Evolutionary conservation across 352 stramenopile genomes (phyloP).

Genomic region (Pythium diclinum): DNA sequence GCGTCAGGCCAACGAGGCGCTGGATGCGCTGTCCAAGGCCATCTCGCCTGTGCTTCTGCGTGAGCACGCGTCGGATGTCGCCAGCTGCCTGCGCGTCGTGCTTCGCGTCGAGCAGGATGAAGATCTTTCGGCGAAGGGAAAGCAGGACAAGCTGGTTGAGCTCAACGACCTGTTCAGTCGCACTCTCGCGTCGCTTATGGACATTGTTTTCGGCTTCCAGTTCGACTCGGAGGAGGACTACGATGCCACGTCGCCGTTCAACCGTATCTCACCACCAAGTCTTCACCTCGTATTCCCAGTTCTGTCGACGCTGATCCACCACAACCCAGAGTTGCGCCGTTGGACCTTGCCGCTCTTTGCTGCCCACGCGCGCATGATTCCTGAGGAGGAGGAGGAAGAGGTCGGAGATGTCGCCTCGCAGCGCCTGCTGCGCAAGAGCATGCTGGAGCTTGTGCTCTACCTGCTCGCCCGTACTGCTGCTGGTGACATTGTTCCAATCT

Average conservation of each 20-base stretch:
- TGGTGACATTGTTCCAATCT: conserved; percentile 52
- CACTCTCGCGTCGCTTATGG: conserved; percentile 59
- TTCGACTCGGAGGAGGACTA: conserved; percentile 79
- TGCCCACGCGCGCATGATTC: conserved; percentile 81
- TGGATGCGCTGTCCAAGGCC: conserved; percentile 51
- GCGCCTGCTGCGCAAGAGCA: conserved; percentile 65
- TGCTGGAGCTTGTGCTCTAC: conserved; percentile 68
- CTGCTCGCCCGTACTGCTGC: conserved; percentile 57
- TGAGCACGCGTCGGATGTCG: conserved; percentile 61
- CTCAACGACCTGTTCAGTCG: conserved; percentile 58
- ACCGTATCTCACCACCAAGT: conserved; percentile 66
- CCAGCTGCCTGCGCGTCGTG: conserved; percentile 52
- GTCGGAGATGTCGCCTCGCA: conserved; percentile 78
- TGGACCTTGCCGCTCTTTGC: conserved; percentile 77
- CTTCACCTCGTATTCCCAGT: conserved; percentile 80
- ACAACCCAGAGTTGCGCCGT: conserved; percentile 49
- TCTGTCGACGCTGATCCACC: conserved; percentile 49
- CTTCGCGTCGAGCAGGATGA: conserved; percentile 39
- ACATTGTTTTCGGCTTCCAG: conserved; percentile 80
- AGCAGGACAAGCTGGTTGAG: conserved; percentile 33
- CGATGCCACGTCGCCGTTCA: conserved; percentile 57
- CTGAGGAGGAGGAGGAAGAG: conserved; percentile 85
- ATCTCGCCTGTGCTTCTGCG: conserved; percentile 68
- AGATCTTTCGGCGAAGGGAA: conserved; percentile 32
- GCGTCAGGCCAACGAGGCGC: conserved; percentile 30